These are phyloP conservation scores for Scytalidium lignicola DNA, from an alignment of 2,329 filamentous ascomycete species.

Conservation along the genomic window DNA sequence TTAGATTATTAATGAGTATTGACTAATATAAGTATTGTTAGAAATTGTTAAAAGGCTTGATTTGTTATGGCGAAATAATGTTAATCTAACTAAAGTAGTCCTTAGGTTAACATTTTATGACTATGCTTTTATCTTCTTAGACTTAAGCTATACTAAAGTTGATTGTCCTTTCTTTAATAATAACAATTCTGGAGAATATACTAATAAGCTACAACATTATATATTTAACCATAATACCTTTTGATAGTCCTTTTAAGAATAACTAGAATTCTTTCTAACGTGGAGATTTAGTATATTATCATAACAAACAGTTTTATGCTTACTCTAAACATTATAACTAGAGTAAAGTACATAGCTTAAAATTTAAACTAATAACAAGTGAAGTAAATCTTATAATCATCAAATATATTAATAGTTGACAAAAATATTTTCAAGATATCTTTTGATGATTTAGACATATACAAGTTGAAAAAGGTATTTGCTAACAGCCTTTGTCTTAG, in stretches of 20 bases:
- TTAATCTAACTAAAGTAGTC: constrained; percentile 38
- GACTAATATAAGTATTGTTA: constrained; percentile 28
- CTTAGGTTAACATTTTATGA: constrained; percentile 44
- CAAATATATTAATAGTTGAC: constrained; percentile 16
- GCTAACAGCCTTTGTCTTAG: constrained; percentile 20
- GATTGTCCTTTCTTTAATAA: constrained; percentile 18
- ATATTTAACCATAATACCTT: too few species aligned
- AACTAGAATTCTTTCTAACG: constrained; percentile 28
- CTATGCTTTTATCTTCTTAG: constrained; percentile 33
- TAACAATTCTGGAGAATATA: constrained; percentile 24
- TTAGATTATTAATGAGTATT: constrained; percentile 35
- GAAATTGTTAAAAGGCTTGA: constrained; percentile 32
- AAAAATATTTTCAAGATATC: constrained; percentile 29
- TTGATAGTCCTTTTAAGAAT: too few species aligned
- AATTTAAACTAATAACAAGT: neutral
- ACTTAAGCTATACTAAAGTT: constrained; percentile 15
- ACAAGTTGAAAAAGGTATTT: constrained; percentile 21
- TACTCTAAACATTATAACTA: constrained; percentile 18
- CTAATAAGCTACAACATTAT: too few species aligned
- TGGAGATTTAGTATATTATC: constrained; percentile 32
- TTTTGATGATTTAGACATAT: constrained; percentile 26
- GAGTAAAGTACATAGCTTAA: constrained; percentile 7
- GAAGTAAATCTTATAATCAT: too few species aligned
- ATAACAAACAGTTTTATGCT: constrained; percentile 14
- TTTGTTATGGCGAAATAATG: constrained; percentile 36